phyloP scores from a whole-genome alignment of 1,284 basidiomycete genomes.

The Limonomyces culmigenus region DNA sequence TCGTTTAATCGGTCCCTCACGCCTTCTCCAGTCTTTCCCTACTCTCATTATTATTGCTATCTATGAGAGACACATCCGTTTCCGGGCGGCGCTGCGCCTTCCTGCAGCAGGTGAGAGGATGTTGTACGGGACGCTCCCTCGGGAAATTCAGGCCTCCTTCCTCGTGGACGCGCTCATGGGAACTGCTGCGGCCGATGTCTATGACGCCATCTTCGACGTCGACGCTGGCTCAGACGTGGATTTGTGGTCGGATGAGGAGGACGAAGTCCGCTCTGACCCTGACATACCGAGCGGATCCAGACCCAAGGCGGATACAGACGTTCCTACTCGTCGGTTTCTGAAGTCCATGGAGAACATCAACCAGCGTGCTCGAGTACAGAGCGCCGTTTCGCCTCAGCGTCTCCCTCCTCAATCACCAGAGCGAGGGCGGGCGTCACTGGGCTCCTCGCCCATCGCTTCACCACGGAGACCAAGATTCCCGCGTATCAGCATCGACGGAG shows the following conservation, averaged over 20 bases:
- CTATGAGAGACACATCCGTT: conserved; percentile 63
- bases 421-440: no score
- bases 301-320: no score
- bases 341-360: conserved; percentile 23
- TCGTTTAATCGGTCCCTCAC: not conserved
- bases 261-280: no score
- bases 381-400: not conserved
- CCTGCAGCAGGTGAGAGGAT: conserved; percentile 28
- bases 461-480: no score
- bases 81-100: no score
- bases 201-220: conserved; percentile 64
- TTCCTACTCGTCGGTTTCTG: conserved; percentile 21
- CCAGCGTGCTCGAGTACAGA: not conserved
- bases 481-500: not conserved
- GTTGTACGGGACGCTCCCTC: conserved; percentile 47
- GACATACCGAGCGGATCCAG: no score
- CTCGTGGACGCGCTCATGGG: conserved; percentile 58
- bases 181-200: conserved; percentile 41
- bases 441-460: no score
- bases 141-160: conserved; percentile 53
- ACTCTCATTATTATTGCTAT: conserved; percentile 60
- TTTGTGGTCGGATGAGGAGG: conserved; percentile 29
- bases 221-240: conserved; percentile 29
- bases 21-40: conserved; percentile 45
- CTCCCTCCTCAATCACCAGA: not conserved